Evolutionary conservation across 2,329 filamentous ascomycete species (phyloP).

Genomic region (Celoporthe dispersa): DNA sequence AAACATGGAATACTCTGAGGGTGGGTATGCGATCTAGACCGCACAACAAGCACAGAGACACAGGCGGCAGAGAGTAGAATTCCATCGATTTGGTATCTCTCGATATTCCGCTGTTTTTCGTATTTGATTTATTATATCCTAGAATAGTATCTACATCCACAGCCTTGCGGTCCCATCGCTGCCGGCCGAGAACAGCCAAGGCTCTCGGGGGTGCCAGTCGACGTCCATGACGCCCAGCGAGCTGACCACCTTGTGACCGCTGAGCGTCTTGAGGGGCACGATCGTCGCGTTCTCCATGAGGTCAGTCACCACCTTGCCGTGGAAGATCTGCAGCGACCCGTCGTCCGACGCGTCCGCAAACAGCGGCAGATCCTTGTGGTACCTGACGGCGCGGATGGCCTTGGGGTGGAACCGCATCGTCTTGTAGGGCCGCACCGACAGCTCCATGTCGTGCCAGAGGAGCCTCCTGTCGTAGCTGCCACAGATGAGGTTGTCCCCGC

Average conservation of each 20-base stretch:
- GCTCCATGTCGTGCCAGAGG: constrained; percentile 95
- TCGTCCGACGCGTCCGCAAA: constrained; percentile 97
- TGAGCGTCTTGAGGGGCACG: constrained; percentile 92
- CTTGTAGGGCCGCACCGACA: constrained; percentile 90
- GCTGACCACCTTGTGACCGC: constrained; percentile 84
- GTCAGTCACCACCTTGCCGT: constrained; percentile 92
- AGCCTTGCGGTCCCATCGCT: constrained; percentile 91
- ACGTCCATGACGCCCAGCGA: constrained; percentile 90
- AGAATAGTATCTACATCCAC: constrained; percentile 66
- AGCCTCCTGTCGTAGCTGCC: constrained; percentile 93
- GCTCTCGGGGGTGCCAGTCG: constrained; percentile 93
- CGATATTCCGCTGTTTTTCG: constrained; percentile 4
- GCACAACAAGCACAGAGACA: not conserved
- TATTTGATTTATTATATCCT: not conserved
- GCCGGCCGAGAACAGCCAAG: constrained; percentile 92
- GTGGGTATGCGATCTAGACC: not conserved
- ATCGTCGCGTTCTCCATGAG: constrained; percentile 96
- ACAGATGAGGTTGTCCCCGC: constrained; percentile 91
- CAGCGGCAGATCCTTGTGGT: constrained; percentile 80
- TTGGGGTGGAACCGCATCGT: constrained; percentile 93
- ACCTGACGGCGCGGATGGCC: constrained; percentile 87
- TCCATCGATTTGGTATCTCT: constrained; percentile 27
- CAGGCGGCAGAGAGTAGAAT: not conserved
- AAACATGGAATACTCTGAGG: not conserved
- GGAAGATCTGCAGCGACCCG: constrained; percentile 93